Evolutionary conservation across 2,329 filamentous ascomycete genomes (phyloP).

Genomic region (Colletotrichum sp.): DNA sequence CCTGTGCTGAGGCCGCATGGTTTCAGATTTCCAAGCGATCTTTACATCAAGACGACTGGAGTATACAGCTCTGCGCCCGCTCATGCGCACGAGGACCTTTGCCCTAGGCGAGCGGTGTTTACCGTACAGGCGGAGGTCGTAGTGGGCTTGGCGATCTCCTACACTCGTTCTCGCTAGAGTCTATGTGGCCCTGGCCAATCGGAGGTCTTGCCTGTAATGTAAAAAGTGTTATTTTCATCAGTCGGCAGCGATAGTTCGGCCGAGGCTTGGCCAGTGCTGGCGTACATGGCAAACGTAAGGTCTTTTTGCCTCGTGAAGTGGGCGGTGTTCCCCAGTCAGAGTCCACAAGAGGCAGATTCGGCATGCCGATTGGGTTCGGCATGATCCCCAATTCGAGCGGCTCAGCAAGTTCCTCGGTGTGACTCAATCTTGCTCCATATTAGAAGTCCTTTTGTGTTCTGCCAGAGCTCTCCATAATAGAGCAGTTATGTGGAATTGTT

Average conservation of each 20-base stretch:
- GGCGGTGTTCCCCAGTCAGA: background rate
- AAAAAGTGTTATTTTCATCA: conserved; percentile 12
- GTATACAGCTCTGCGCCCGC: background rate
- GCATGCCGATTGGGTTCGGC: background rate
- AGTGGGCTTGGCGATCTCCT: background rate
- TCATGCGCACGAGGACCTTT: background rate
- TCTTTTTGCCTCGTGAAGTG: background rate
- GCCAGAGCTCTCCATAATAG: background rate
- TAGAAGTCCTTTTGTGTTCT: background rate
- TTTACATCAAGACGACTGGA: background rate
- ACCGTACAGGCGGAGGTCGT: background rate
- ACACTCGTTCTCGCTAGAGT: background rate
- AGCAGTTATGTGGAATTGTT: background rate
- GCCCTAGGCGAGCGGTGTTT: background rate
- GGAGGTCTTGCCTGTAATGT: background rate
- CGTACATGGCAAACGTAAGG: background rate
- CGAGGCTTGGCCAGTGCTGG: background rate
- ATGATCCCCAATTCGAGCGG: background rate
- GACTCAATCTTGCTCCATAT: background rate
- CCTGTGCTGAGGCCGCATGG: background rate
- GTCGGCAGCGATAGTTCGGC: background rate
- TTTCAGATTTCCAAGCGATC: background rate
- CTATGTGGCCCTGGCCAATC: background rate
- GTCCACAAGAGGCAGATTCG: background rate
- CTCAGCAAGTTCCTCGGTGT: background rate